Base-by-base conservation (phyloP, 2,329 filamentous ascomycete species). In the Fusarium nelsonii region DNA sequence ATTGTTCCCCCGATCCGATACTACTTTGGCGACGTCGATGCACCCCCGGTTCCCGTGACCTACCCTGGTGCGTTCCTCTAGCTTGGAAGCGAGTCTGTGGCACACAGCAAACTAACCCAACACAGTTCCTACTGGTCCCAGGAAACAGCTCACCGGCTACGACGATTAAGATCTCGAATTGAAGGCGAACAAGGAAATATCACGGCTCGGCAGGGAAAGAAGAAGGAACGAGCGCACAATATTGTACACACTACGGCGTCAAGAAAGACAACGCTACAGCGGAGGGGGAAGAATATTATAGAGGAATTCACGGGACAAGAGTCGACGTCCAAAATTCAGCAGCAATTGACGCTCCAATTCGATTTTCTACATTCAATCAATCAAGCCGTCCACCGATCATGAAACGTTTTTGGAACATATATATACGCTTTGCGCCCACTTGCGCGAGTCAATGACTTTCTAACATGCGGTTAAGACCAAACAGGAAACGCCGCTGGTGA, bases 31-130 rank as follows among this genome's bases (percentile, higher is more conserved):
- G 93, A 97, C 78, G 82, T 89, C 73, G 87, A 90, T 74, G 87
- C 91, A 68, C 83, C 88, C 69, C 87, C 85, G 59, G 90, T 98
- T 70, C 96, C 96, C 33, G 83, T 94, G 80, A 97, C 94, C 78
- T 99, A 98, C 85, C 96, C 96, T 64, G 88, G 95, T 98, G 88
- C 79, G 93, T 87, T 57, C 12, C 6, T 18, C 16, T 8, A 10
- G 16, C 1, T 11, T 1, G 11, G 4, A 30, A 6, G 32, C 23
- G 6, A 23, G 23, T 23, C 23, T 23, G 23, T 6, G 23, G 8
- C 32, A 14, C 20, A n/a, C 28, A 11, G 18, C 50, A n/a, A 55
- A 45, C 49, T 44, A 57, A 68, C 20, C n/a, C 28, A 37, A 14
- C 8, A 26, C 69, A 90, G 88, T 90, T 55, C 88, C 88, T 15